Conservation (phyloP, 768 basidiomycete genomes). For the Collybia sordida region DNA sequence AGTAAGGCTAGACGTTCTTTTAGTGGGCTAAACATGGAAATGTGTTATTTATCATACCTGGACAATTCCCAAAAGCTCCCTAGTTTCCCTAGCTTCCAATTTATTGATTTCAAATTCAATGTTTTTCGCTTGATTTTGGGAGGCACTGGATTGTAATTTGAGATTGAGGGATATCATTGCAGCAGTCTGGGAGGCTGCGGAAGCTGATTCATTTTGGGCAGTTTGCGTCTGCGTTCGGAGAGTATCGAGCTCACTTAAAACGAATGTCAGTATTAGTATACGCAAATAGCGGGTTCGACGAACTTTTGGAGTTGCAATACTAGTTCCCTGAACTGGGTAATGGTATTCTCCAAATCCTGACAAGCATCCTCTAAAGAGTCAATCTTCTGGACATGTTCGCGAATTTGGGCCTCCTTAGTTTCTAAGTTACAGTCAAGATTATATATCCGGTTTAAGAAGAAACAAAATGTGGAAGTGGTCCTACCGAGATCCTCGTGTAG, state of each 20-base stretch:
- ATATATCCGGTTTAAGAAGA: too few relatives aligned
- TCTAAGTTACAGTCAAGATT: constrained; percentile 36
- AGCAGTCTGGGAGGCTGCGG: constrained; percentile 84
- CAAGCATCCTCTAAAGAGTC: constrained; percentile 75
- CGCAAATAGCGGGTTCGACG: too few relatives aligned
- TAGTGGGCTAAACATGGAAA: background rate
- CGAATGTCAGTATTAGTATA: background rate
- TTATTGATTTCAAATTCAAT: constrained; percentile 89
- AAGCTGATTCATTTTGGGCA: constrained; percentile 79
- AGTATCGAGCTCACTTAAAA: constrained; percentile 76
- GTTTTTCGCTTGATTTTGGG: constrained; percentile 86
- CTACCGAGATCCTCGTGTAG: constrained; percentile 87
- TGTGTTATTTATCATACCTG: constrained; percentile 48
- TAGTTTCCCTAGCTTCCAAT: constrained; percentile 80
- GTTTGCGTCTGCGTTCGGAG: constrained; percentile 85
- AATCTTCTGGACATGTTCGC: constrained; percentile 65
- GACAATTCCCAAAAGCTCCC: constrained; percentile 78
- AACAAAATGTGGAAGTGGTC: constrained; percentile 14
- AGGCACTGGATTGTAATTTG: constrained; percentile 87
- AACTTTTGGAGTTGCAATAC: constrained; percentile 83
- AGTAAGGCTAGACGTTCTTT: constrained; percentile 64
- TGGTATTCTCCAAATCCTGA: constrained; percentile 85
- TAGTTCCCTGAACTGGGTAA: constrained; percentile 89
- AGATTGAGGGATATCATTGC: constrained; percentile 94
- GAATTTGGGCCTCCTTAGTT: constrained; percentile 65